A percentile compares a stretch with the other conserved stretches of the same genome.
These are phyloP conservation scores for Chrysoporthe austroafricana DNA, from an alignment of 2,329 filamentous ascomycete species.

Conservation along the genomic window DNA sequence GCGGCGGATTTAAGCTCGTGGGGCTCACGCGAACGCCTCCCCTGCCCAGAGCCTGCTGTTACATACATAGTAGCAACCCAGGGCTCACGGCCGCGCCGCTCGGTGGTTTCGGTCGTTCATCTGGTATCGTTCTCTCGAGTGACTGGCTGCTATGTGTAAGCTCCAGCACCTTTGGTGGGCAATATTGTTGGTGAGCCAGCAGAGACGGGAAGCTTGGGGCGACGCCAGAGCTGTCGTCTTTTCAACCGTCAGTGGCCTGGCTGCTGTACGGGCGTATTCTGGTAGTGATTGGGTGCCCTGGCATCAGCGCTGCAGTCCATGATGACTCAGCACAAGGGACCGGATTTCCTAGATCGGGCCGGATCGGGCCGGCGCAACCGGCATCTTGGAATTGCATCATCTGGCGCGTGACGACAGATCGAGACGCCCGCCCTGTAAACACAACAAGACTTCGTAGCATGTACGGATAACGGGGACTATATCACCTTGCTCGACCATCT, in stretches of 20 bases:
- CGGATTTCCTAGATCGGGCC: neutral
- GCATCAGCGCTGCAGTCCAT: neutral
- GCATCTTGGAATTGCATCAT: constrained; percentile 22
- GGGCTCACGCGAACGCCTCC: constrained; percentile 6
- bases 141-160: too few species aligned
- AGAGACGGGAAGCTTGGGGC: too few species aligned
- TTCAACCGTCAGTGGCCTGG: too few species aligned
- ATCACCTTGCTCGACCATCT: neutral
- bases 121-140: neutral
- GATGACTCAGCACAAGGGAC: neutral
- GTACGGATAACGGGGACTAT: neutral
- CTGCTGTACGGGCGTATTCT: neutral
- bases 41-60: neutral
- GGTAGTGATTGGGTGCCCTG: neutral
- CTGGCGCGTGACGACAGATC: neutral
- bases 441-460: too few species aligned
- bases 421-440: too few species aligned
- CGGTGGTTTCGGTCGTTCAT: neutral
- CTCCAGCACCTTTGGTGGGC: too few species aligned
- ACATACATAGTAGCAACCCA: neutral
- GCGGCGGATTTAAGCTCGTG: constrained; percentile 24
- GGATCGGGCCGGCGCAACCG: constrained; percentile 7
- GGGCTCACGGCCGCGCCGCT: neutral
- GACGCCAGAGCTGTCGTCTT: too few species aligned
- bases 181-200: too few species aligned